These are phyloP conservation scores for barley (Hordeum vulgare) DNA, from an alignment of 176 grass and related monocot species.

Conservation along the genomic window MorexV3_pseudomolecules_assembly NC_058523.1:12528843-12529342, in stretches of 20 bases:
- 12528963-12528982: neutral
- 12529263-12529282: conserved; percentile 66
- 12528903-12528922: neutral
- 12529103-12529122: neutral
- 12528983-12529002: neutral
- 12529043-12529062: neutral
- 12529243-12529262: conserved; percentile 57
- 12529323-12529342: conserved; percentile 91
- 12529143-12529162: neutral
- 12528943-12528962: neutral
- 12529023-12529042: neutral
- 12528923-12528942: neutral
- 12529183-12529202: neutral
- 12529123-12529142: neutral
- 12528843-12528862: conserved; percentile 11
- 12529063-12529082: neutral
- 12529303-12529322: conserved; percentile 61
- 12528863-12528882: neutral
- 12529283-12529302: conserved; percentile 55
- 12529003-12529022: neutral
- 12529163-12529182: neutral
- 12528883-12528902: neutral
- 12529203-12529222: neutral
- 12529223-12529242: conserved; percentile 53
- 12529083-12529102: neutral